Conservation (phyloP, 768 basidiomycete genomes). For the Leucosporidium yakuticum region DNA sequence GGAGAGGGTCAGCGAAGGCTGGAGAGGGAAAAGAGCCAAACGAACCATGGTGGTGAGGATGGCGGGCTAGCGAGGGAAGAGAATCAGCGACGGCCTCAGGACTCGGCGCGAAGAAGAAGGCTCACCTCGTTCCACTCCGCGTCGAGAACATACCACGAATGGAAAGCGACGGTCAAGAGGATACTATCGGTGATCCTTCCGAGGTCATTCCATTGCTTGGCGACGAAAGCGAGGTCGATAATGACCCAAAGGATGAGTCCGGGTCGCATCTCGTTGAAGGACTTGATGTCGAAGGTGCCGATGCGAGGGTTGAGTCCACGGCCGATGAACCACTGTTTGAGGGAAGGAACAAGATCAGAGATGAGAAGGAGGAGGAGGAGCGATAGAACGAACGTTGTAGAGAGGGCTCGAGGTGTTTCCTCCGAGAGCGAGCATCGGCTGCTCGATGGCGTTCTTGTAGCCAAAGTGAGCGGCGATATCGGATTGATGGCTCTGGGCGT, state of each 20-base stretch:
- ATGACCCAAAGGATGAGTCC: slow-evolving; percentile 89
- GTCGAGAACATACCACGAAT: slow-evolving; percentile 79
- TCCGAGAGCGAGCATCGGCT: slow-evolving; percentile 68
- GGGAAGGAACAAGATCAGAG: background rate
- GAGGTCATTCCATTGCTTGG: slow-evolving; percentile 70
- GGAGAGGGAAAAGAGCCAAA: background rate
- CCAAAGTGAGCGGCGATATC: slow-evolving; percentile 11
- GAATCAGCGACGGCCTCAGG: background rate
- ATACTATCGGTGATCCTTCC: slow-evolving; percentile 68
- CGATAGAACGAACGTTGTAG: slow-evolving; percentile 67
- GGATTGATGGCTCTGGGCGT: slow-evolving; percentile 60
- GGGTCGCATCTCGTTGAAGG: slow-evolving; percentile 70
- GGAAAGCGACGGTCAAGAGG: slow-evolving; percentile 80
- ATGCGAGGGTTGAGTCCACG: slow-evolving; percentile 86
- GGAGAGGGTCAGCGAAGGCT: background rate
- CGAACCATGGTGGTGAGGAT: slow-evolving; percentile 77
- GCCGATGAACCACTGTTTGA: slow-evolving; percentile 86
- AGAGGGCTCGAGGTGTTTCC: slow-evolving; percentile 81
- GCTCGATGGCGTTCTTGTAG: slow-evolving; percentile 46
- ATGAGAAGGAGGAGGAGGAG: background rate
- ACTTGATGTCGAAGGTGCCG: slow-evolving; percentile 67
- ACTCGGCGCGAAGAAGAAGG: slow-evolving; percentile 14
- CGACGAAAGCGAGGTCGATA: slow-evolving; percentile 81
- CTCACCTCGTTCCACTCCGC: slow-evolving; percentile 81
- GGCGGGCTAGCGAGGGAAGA: slow-evolving; percentile 55